Evolutionary conservation across 225 moss, liverwort and hornwort genomes (phyloP).

Genomic region (Sphagnum tenellum): DNA sequence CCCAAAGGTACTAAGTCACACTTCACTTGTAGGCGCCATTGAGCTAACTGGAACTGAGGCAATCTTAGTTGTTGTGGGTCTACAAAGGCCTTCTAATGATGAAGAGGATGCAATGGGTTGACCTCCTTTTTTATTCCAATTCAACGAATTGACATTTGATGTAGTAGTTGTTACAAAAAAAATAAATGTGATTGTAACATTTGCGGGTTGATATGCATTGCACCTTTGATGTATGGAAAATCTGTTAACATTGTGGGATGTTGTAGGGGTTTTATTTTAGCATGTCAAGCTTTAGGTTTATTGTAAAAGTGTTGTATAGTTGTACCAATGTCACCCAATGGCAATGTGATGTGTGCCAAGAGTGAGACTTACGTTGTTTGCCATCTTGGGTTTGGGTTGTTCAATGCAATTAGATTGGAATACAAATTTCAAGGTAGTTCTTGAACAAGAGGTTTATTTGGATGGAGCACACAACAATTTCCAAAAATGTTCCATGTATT

Average conservation of each 20-base stretch:
- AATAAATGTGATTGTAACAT: too few species aligned
- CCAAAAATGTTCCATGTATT: background rate
- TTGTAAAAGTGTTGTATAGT: constrained; percentile 20
- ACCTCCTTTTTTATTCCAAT: too few species aligned
- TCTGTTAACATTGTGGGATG: background rate
- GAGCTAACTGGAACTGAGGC: too few species aligned
- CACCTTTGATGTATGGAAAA: background rate
- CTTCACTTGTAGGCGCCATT: too few species aligned
- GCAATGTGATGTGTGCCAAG: constrained; percentile 44
- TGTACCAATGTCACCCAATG: constrained; percentile 39
- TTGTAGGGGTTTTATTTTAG: background rate
- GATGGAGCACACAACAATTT: too few species aligned
- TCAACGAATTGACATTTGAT: too few species aligned
- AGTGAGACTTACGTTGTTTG: constrained; percentile 46
- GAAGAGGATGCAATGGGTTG: too few species aligned
- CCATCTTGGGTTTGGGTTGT: constrained; percentile 52
- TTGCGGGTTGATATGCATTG: too few species aligned
- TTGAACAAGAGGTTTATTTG: background rate
- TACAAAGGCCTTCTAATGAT: too few species aligned
- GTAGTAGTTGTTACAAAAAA: too few species aligned
- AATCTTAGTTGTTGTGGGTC: too few species aligned
- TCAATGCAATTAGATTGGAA: constrained; percentile 41
- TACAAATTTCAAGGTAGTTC: constrained; percentile 42
- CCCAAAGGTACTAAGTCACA: too few species aligned
- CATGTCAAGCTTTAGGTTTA: constrained; percentile 12